Base-by-base conservation (phyloP, 2,329 filamentous ascomycete genomes). In the Microsporum canis region DNA sequence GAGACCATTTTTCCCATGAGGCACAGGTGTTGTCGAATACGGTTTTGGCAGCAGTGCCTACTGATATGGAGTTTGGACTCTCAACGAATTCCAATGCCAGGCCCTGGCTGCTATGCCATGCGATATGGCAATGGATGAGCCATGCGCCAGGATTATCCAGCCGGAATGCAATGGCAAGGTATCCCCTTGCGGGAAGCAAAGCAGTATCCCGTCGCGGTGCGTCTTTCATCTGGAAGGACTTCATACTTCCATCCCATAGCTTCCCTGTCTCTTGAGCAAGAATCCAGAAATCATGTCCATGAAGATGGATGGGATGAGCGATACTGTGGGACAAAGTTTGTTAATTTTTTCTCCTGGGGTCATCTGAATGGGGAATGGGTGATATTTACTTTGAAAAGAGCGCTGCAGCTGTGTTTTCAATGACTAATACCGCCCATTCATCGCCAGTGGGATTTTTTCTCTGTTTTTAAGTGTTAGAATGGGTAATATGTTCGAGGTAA, bases 261-360 rank as follows among this genome's bases (percentile, higher is more conserved):
- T 39, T 31, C 3, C 56, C 56, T 5, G 14, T 58, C 8, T 39
- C 56, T 72, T 80, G 79, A 43, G 81, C 75, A 0, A 89, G 77
- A 57, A 89, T 74, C 68, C 84, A 85, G 77, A 89, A 86, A 74
- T 89, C 86, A 72, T 86, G 82, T 10, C 85, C 85, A 73, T 89
- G 86, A 1, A 88, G 70, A 71, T 89, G 85, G 72, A 88, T 39
- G 3, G 56, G 56, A 31, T 58, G 56, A 12, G 36, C 51, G 8
- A 47, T 47, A 12, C 43, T 47, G 4, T 29, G 27, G 2, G 23
- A 10, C 23, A 23, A 5, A 23, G 23, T 47, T 47, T 33, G 53
- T 33, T 33, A 56, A 33, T 10, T 7, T 10, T 8, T 39, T 23
- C 36, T 56, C 12, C 10, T 3, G 36, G 33, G 27, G 27, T 34